Evolutionary conservation across 1,284 basidiomycete species (phyloP), one percentile per base, ranked within the genome.

Genomic region (Papiliotrema nemorosa): DNA sequence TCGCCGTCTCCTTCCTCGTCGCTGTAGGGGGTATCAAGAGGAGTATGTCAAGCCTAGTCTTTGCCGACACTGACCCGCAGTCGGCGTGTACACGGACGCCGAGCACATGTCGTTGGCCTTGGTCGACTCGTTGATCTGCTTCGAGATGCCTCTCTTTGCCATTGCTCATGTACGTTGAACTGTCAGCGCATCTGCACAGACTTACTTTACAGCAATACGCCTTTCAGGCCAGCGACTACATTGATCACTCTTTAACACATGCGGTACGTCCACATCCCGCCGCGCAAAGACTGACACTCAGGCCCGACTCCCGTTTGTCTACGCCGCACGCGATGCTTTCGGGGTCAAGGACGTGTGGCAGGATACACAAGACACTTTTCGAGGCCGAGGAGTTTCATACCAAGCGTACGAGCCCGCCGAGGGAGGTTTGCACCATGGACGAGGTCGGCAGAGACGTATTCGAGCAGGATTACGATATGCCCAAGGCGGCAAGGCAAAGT

Each of bases 131-230:
- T 79, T 96, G 51, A 90, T 97, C 63, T 96, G 91, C 75, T 78
- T 96, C 52, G 94, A 99, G 76, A 97, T 99, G 94, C 93, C 94
- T 0, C 76, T 97, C 53, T 99, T 99, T 67, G 93, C 96, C 0
- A 79, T 97, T 42, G 87, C 90, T 2, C 96, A 98, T 53, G 71
- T 73, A 39, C 56, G 70, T 33, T 20, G 21, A 13, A n/a, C n/a
- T n/a, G n/a, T 16, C 26, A 29, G 10, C 34, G 29, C 16, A 3
- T 27, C 27, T 16, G 3, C n/a, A 5, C 2, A 18, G 5, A 34
- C 20, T 24, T 26, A 48, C 43, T 51, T 43, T 47, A 10, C 44
- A 70, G 63, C 66, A 73, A 70, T 72, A 70, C 45, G 70, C 68
- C 14, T 72, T 68, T 57, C 73, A 69, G 65, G 73, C 72, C 60